Evolutionary conservation across 2,329 filamentous ascomycete genomes (phyloP).

Genomic region (Xylariaceae sp.): DNA sequence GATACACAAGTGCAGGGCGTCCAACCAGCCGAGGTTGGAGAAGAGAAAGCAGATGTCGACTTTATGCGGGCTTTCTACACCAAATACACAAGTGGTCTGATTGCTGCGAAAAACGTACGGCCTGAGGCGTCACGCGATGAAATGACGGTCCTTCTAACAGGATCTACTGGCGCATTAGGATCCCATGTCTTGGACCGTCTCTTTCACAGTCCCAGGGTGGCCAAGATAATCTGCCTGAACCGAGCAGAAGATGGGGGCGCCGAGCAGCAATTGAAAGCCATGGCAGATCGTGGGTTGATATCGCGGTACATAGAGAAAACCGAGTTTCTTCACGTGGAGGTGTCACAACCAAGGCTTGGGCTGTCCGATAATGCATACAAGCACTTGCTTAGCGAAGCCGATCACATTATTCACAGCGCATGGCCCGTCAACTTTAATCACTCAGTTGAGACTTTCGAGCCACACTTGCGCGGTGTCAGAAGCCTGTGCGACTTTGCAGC

Average conservation of each 20-base stretch:
- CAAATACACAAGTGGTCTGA: constrained; percentile 19
- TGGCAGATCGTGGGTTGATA: constrained; percentile 18
- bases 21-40: no score
- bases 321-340: constrained; percentile 25
- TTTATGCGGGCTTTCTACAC: constrained; percentile 26
- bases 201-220: constrained; percentile 13
- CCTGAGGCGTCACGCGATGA: constrained; percentile 5
- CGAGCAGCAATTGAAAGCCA: constrained; percentile 20
- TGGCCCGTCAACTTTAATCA: constrained; percentile 35
- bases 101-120: constrained; percentile 9
- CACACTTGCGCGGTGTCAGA: constrained; percentile 21
- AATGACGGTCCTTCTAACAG: constrained; percentile 35
- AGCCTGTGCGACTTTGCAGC: constrained; percentile 27
- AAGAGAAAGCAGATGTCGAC: no score
- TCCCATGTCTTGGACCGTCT: constrained; percentile 32
- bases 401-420: constrained; percentile 27
- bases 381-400: constrained; percentile 19
- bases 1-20: no score
- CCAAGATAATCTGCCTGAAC: constrained; percentile 30
- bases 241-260: constrained; percentile 15
- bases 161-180: constrained; percentile 33
- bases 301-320: constrained; percentile 24
- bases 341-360: constrained; percentile 27
- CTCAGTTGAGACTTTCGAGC: constrained; percentile 24
- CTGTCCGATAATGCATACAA: constrained; percentile 19